Conservation (phyloP, 768 basidiomycete species). For the Cystobasidium onofrii region DNA sequence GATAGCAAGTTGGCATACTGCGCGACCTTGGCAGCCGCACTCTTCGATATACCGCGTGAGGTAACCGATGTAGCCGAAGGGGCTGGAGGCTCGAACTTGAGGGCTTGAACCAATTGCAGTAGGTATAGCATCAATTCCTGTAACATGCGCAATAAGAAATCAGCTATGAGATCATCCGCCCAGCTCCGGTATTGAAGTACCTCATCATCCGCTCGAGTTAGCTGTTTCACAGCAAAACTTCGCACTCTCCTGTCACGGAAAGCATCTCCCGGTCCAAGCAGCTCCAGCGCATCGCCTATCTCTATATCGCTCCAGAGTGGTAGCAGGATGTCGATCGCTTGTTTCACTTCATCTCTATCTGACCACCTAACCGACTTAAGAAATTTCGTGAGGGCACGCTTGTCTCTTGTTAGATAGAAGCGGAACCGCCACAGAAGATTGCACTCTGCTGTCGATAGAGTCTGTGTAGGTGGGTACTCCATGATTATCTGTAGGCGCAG, state of each 20-base stretch:
- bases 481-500: conserved; percentile 67
- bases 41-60: conserved; percentile 26
- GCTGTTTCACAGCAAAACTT: conserved; percentile 84
- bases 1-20: conserved; percentile 55
- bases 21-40: conserved; percentile 52
- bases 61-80: conserved; percentile 34
- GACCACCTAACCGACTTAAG: conserved; percentile 96
- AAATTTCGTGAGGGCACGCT: conserved; percentile 92
- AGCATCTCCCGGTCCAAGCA: conserved; percentile 85
- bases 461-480: conserved; percentile 79
- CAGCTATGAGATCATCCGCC: too few species aligned
- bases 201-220: conserved; percentile 87
- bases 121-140: conserved; percentile 89
- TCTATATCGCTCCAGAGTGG: conserved; percentile 97
- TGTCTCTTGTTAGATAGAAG: conserved; percentile 89
- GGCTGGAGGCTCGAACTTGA: conserved; percentile 71
- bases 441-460: conserved; percentile 81
- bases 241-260: conserved; percentile 64
- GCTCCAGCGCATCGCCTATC: conserved; percentile 88
- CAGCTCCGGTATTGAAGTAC: too few species aligned
- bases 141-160: not conserved
- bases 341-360: conserved; percentile 90
- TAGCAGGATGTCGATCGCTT: conserved; percentile 88
- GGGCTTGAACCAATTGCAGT: conserved; percentile 90
- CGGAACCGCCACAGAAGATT: conserved; percentile 98